These are phyloP conservation scores for Yamadazyma taylorii DNA, from an alignment of 1,139 yeast species.

Conservation along the genomic window DNA sequence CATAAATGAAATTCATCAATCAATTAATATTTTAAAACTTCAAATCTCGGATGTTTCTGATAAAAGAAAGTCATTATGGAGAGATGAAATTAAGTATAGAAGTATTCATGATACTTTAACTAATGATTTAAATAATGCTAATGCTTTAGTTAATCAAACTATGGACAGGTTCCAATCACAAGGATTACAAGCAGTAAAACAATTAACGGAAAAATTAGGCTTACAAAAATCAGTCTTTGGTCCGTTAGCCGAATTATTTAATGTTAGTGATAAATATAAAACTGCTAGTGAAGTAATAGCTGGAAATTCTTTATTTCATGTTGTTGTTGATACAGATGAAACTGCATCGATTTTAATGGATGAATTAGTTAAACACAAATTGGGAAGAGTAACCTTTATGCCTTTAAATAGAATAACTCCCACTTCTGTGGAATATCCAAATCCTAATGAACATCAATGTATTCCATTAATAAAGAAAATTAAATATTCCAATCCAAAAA, in stretches of 20 bases:
- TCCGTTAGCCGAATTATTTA: constrained; percentile 78
- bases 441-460: constrained; percentile 50
- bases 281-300: constrained; percentile 88
- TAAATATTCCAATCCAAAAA: constrained; percentile 50
- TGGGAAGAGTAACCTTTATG: constrained; percentile 87
- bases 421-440: constrained; percentile 46
- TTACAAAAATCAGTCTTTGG: constrained; percentile 70
- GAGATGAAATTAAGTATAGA: constrained; percentile 68
- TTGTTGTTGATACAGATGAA: constrained; percentile 84
- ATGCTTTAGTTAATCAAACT: constrained; percentile 61
- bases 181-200: constrained; percentile 68
- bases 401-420: constrained; percentile 74
- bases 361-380: constrained; percentile 65
- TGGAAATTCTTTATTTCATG: constrained; percentile 81
- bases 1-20: constrained; percentile 28
- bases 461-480: constrained; percentile 78
- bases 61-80: constrained; percentile 72
- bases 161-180: constrained; percentile 71
- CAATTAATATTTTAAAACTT: constrained; percentile 38
- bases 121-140: constrained; percentile 58
- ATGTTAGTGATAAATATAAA: constrained; percentile 79
- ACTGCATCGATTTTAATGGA: constrained; percentile 82
- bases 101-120: constrained; percentile 55
- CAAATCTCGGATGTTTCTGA: constrained; percentile 55
- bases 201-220: constrained; percentile 56